These are phyloP conservation scores for Exophiala mesophila DNA, from an alignment of 2,329 filamentous ascomycete genomes.

Conservation along the genomic window DNA sequence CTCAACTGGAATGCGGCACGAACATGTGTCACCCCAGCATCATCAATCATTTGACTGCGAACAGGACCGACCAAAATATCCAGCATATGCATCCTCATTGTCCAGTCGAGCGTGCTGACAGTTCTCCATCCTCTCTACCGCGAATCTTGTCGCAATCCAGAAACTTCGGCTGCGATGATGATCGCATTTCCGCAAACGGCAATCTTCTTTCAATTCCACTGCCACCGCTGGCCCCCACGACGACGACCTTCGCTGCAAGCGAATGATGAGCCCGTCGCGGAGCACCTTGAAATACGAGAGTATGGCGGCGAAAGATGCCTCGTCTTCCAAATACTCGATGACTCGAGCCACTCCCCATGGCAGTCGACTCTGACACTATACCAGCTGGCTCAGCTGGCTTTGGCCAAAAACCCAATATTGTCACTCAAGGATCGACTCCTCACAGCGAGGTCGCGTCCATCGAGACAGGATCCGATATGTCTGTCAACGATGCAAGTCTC, in stretches of 20 bases:
- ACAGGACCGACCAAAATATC: no score
- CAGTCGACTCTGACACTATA: conserved; percentile 15
- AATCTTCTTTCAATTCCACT: conserved; percentile 19
- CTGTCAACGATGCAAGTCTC: conserved; percentile 1
- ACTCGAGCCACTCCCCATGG: conserved; percentile 6
- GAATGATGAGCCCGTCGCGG: not conserved
- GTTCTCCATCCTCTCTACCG: not conserved
- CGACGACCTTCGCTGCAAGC: conserved; percentile 7
- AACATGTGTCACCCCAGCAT: conserved; percentile 23
- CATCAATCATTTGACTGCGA: conserved; percentile 14
- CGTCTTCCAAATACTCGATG: not conserved
- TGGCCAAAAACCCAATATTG: conserved; percentile 11
- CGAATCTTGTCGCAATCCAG: not conserved
- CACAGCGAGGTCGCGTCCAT: not conserved
- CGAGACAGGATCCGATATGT: conserved; percentile 5
- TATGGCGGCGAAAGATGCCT: not conserved
- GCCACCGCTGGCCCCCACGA: conserved; percentile 13
- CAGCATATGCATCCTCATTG: no score
- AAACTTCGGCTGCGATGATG: not conserved
- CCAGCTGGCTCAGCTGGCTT: conserved; percentile 1
- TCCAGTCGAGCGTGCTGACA: not conserved
- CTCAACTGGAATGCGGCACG: conserved; percentile 23
- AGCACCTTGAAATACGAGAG: not conserved
- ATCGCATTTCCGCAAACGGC: conserved; percentile 21
- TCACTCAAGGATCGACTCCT: conserved; percentile 1